A percentile compares a stretch with the other conserved stretches of the same genome.
These are phyloP conservation scores for Camelina sativa DNA, from an alignment of 345 rosid genomes.

Conservation along the genomic window DNA sequence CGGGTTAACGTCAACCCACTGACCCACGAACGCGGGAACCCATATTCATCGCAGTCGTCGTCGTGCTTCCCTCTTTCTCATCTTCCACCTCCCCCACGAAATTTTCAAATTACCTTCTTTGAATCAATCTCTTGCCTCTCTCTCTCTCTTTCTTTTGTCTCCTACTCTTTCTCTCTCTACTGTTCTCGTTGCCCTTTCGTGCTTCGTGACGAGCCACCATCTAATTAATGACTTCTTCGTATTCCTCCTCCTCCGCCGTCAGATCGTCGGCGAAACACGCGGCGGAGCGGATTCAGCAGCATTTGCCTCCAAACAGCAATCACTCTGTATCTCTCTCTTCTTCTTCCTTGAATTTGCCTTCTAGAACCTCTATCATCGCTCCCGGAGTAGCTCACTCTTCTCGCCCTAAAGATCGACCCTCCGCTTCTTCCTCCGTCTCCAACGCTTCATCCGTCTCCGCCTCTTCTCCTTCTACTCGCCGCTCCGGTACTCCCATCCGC, in stretches of 20 bases:
- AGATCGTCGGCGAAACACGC: slow-evolving; percentile 50
- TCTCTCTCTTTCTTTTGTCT: background rate
- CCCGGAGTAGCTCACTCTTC: slow-evolving; percentile 41
- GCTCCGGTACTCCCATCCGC: slow-evolving; percentile 63
- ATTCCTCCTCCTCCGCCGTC: slow-evolving; percentile 37
- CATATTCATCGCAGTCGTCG: slow-evolving; percentile 17
- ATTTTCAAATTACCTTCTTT: slow-evolving; percentile 22
- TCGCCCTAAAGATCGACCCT: slow-evolving; percentile 53
- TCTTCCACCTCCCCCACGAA: slow-evolving; percentile 38
- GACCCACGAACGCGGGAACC: slow-evolving; percentile 55
- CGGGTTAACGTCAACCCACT: slow-evolving; percentile 32
- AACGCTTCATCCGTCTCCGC: slow-evolving; percentile 44
- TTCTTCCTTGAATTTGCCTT: slow-evolving; percentile 41
- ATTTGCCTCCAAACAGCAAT: slow-evolving; percentile 39
- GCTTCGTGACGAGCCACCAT: background rate
- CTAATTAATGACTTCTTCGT: slow-evolving; percentile 42
- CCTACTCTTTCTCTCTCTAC: background rate
- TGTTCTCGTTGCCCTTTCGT: background rate
- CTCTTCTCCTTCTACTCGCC: slow-evolving; percentile 48
- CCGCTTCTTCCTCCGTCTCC: slow-evolving; percentile 44
- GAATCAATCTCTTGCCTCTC: slow-evolving; percentile 20
- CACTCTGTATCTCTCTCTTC: slow-evolving; percentile 42
- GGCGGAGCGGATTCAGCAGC: slow-evolving; percentile 49
- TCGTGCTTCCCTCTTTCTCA: slow-evolving; percentile 38
- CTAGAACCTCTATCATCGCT: slow-evolving; percentile 48